A percentile compares a stretch with the other conserved stretches of the same genome.
These are phyloP conservation scores for Uncinocarpus reesii DNA, from an alignment of 2,329 filamentous ascomycete species.

Conservation along the genomic window DNA sequence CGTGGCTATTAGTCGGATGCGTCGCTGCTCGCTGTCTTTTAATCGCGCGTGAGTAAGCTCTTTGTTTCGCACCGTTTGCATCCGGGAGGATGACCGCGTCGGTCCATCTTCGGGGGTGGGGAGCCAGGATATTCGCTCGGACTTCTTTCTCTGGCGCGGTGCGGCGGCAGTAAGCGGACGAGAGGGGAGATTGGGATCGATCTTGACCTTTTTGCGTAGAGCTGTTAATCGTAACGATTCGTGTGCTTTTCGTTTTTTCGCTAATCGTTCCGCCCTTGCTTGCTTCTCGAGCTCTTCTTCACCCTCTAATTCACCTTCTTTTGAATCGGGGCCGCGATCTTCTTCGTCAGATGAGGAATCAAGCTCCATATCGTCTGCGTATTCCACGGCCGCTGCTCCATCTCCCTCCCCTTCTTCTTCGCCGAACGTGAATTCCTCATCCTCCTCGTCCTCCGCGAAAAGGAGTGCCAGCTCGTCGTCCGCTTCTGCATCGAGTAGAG, in stretches of 20 bases:
- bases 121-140: constrained; percentile 60
- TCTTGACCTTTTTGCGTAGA: constrained; percentile 62
- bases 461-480: constrained; percentile 59
- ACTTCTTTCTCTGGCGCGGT: constrained; percentile 54
- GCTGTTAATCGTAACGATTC: constrained; percentile 53
- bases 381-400: constrained; percentile 33
- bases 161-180: constrained; percentile 27
- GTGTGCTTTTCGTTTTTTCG: constrained; percentile 72
- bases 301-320: constrained; percentile 63
- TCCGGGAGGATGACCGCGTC: constrained; percentile 51
- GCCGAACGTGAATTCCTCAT: constrained; percentile 35
- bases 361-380: constrained; percentile 67
- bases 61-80: constrained; percentile 56
- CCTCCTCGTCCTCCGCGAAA: constrained; percentile 65
- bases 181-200: constrained; percentile 31
- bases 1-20: constrained; percentile 41
- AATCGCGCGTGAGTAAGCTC: constrained; percentile 43
- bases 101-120: constrained; percentile 53
- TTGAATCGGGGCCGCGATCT: constrained; percentile 49
- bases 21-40: constrained; percentile 41
- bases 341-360: constrained; percentile 80
- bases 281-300: constrained; percentile 76
- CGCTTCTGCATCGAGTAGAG: constrained; percentile 63
- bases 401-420: constrained; percentile 37
- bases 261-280: constrained; percentile 56